A percentile compares a stretch with the other conserved stretches of the same genome.
phyloP scores from a whole-genome alignment of 1,284 basidiomycete genomes.

The Fomitopsis schrenkii region DNA sequence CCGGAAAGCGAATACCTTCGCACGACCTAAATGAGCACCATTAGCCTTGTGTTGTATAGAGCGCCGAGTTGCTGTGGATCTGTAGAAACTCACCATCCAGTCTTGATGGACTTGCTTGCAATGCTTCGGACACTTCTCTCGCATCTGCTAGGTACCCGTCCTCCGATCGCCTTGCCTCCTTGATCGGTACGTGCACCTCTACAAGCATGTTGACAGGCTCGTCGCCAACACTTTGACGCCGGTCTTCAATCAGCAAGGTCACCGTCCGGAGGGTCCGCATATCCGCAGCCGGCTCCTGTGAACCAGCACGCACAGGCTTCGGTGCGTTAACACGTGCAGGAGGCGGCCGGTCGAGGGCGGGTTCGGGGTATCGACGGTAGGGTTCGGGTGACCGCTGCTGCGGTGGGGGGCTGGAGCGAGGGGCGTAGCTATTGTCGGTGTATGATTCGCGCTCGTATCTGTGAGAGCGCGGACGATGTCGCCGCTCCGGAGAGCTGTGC shows the following conservation, averaged over 20 bases:
- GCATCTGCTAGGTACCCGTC: conserved; percentile 70
- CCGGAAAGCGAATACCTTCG: conserved; percentile 62
- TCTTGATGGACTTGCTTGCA: conserved; percentile 60
- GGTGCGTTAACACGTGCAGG: neutral
- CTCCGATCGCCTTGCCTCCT: conserved; percentile 36
- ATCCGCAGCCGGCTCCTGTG: neutral
- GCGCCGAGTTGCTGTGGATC: neutral
- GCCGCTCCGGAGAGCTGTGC: neutral
- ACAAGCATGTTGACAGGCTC: conserved; percentile 53
- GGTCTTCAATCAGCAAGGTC: conserved; percentile 64
- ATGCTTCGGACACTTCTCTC: conserved; percentile 48
- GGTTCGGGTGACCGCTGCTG: neutral
- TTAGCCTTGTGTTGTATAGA: neutral
- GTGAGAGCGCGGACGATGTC: neutral
- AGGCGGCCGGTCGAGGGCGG: neutral
- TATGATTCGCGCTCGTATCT: neutral
- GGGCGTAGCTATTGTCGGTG: neutral
- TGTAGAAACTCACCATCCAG: conserved; percentile 50
- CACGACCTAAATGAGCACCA: conserved; percentile 45
- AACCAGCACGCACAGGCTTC: neutral
- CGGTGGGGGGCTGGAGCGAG: neutral
- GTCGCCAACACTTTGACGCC: conserved; percentile 34
- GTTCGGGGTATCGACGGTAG: neutral
- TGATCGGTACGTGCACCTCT: conserved; percentile 59
- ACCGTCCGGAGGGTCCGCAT: conserved; percentile 38